Conservation (phyloP, 1,139 yeast genomes). For the Groenewaldozyma sp. region DNA sequence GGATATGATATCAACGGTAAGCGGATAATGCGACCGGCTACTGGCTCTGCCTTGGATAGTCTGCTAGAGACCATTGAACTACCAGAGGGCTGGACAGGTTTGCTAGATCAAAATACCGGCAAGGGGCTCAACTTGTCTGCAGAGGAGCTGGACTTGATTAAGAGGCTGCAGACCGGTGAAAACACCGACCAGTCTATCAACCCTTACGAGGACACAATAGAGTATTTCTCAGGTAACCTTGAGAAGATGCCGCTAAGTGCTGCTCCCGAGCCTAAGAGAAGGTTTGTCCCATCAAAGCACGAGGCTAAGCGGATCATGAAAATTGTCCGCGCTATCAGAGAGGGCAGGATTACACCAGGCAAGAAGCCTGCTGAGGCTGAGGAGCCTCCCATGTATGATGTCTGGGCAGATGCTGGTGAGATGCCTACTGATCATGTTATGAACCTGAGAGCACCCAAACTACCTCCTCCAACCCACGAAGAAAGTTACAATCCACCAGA, state of each 20-base stretch:
- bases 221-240: slow-evolving; percentile 83
- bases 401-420: slow-evolving; percentile 64
- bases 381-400: slow-evolving; percentile 45
- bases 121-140: slow-evolving; percentile 72
- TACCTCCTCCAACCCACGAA: slow-evolving; percentile 93
- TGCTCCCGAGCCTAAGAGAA: slow-evolving; percentile 91
- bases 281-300: slow-evolving; percentile 93
- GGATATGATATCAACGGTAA: slow-evolving; percentile 97
- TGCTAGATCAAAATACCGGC: slow-evolving; percentile 86
- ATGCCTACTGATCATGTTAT: slow-evolving; percentile 69
- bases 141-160: slow-evolving; percentile 83
- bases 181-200: slow-evolving; percentile 70
- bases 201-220: slow-evolving; percentile 90
- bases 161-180: slow-evolving; percentile 78
- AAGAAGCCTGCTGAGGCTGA: slow-evolving; percentile 42
- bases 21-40: slow-evolving; percentile 97
- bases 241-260: slow-evolving; percentile 93
- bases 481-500: slow-evolving; percentile 97
- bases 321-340: slow-evolving; percentile 91
- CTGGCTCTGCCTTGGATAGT: slow-evolving; percentile 87
- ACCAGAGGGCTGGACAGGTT: slow-evolving; percentile 98
- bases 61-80: slow-evolving; percentile 81
- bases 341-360: slow-evolving; percentile 81
- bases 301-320: slow-evolving; percentile 96
- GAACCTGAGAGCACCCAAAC: slow-evolving; percentile 90